phyloP scores from a whole-genome alignment of 352 stramenopile species.

The Halophytophthora batemanensis region DNA sequence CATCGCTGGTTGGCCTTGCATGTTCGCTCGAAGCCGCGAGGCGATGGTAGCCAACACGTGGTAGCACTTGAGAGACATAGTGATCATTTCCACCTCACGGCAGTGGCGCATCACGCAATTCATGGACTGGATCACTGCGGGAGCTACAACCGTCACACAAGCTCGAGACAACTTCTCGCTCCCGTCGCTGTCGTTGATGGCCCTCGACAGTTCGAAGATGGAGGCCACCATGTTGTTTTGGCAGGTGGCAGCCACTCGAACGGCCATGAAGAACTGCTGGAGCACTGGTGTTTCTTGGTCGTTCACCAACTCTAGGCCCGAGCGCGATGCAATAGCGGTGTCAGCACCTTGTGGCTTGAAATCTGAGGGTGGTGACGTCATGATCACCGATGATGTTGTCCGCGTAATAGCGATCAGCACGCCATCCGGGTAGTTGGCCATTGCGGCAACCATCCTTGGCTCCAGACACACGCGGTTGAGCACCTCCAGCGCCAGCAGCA shows the following conservation, averaged over 20 bases:
- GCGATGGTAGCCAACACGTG: conserved; percentile 77
- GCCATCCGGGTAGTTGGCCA: conserved; percentile 55
- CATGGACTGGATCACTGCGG: conserved; percentile 68
- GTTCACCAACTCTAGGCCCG: conserved; percentile 76
- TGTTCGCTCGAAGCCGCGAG: conserved; percentile 58
- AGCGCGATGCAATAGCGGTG: conserved; percentile 38
- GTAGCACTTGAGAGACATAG: conserved; percentile 81
- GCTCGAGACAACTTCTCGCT: conserved; percentile 51
- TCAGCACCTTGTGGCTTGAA: conserved; percentile 53
- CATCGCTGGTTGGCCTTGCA: conserved; percentile 29
- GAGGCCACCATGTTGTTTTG: conserved; percentile 76
- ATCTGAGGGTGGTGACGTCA: conserved; percentile 70
- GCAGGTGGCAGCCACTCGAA: conserved; percentile 73
- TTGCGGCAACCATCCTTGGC: conserved; percentile 61
- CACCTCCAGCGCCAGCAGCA: conserved; percentile 79
- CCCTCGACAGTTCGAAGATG: conserved; percentile 69
- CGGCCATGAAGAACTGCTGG: conserved; percentile 75
- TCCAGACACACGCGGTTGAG: conserved; percentile 73
- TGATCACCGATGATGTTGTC: conserved; percentile 75
- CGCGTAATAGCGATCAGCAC: conserved; percentile 55
- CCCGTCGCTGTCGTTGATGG: conserved; percentile 33
- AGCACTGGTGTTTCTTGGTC: conserved; percentile 75
- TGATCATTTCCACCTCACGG: conserved; percentile 78
- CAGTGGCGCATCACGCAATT: conserved; percentile 79
- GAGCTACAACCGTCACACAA: conserved; percentile 61